Base-by-base conservation (phyloP, 1,139 yeast genomes). In the Blastobotrys illinoisensis region DNA sequence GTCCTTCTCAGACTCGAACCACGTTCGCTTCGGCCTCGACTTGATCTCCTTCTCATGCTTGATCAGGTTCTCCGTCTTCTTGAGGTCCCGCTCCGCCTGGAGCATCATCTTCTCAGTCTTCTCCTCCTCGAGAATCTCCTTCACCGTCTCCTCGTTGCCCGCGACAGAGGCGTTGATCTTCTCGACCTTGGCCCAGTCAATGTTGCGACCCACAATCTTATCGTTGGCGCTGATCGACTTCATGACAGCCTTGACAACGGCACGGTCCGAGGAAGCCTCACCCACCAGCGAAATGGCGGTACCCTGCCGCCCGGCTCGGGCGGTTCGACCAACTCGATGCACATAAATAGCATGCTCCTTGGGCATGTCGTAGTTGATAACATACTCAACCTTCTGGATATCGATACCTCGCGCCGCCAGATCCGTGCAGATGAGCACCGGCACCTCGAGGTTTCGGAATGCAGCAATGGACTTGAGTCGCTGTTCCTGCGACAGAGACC, bases 271-370 rank as follows among this genome's bases (percentile, higher is more conserved):
- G 20, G 88, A 77, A 1, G 88, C 78, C 69, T 93, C 99, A 18
- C 98, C 98, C 9, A 95, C 99, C 70, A 93, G 83, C 3, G 98
- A 85, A 48, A 93, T 86, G 49, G 97, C 86, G 55, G 81, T 80
- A 79, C 99, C 99, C 54, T 88, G 89, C 71, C 98, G 82, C 44
- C 99, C 99, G 53, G 97, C 99, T 81, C 99, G 88, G 9, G 99
- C 99, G 54, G 99, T 93, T 79, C 99, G 88, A 74, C 99, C 99
- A 59, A 95, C 97, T 77, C 99, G 86, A 74, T 93, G 99, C 68
- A 93, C 77, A 70, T 93, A 95, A 46, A 90, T 81, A 62, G 93
- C 99, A 66, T 87, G 85, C 21, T 87, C 78, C 69, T 89, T 88
- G 52, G 99, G 99, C 95, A 95, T 89, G 68, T 95, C 99, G 70